Percentiles rank a stretch among this genome's conserved stretches.
These are phyloP conservation scores for Lantana camara DNA, from an alignment of 257 asterid genomes.

Conservation along the genomic window DNA sequence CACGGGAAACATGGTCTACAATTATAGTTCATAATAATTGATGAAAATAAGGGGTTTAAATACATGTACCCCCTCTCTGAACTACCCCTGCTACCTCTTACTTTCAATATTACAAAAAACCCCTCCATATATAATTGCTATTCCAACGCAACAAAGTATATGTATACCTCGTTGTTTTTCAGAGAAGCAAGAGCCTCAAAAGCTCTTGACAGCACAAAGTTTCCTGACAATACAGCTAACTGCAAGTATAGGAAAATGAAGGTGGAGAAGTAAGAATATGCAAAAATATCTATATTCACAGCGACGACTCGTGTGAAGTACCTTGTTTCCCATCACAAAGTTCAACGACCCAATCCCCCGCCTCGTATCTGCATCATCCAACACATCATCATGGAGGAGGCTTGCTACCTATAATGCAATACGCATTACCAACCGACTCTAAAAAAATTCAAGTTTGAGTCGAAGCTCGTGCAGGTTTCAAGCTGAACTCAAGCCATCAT, in stretches of 20 bases:
- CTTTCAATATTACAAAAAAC: background rate
- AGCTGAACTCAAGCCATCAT: too few relatives aligned
- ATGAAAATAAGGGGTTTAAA: too few relatives aligned
- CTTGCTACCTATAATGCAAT: background rate
- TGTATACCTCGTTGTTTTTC: background rate
- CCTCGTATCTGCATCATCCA: background rate
- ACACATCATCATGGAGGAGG: slow-evolving; percentile 1
- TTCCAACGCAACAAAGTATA: background rate
- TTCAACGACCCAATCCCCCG: background rate
- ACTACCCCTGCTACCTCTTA: too few relatives aligned
- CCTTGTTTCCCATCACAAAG: background rate
- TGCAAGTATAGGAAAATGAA: background rate
- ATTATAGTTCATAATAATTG: background rate
- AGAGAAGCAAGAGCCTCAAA: background rate
- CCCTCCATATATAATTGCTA: too few relatives aligned
- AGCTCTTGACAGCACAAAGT: background rate
- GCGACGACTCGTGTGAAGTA: background rate
- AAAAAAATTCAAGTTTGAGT: too few relatives aligned
- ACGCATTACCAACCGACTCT: background rate
- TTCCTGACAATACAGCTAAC: background rate
- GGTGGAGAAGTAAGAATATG: too few relatives aligned
- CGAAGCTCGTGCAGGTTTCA: too few relatives aligned
- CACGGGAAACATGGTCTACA: background rate
- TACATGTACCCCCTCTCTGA: too few relatives aligned
- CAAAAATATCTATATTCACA: too few relatives aligned